These are phyloP conservation scores for Cladosporium sp. DNA, from an alignment of 2,329 filamentous ascomycete genomes.

Conservation along the genomic window DNA sequence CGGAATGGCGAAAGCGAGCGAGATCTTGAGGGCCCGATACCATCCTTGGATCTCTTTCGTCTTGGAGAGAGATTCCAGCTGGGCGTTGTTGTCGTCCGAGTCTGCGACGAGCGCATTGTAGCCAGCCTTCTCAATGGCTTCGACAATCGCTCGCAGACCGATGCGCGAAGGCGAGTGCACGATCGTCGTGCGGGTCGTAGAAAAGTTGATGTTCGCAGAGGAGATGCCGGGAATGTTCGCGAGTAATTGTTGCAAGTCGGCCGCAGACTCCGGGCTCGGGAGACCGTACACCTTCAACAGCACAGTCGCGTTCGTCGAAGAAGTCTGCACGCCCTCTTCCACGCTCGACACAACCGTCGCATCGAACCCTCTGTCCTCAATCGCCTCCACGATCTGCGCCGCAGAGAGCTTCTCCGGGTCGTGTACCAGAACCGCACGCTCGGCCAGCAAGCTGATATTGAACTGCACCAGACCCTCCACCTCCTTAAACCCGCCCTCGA, in stretches of 20 bases:
- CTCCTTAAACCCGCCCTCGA: slow-evolving; percentile 73
- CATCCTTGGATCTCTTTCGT: slow-evolving; percentile 95
- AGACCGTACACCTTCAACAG: slow-evolving; percentile 82
- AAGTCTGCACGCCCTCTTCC: slow-evolving; percentile 53
- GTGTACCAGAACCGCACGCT: slow-evolving; percentile 83
- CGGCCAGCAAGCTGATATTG: slow-evolving; percentile 90
- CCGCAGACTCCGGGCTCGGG: slow-evolving; percentile 64
- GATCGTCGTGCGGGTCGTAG: slow-evolving; percentile 68
- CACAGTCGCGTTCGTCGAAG: slow-evolving; percentile 51
- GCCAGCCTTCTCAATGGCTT: slow-evolving; percentile 71
- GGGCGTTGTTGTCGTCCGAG: slow-evolving; percentile 90
- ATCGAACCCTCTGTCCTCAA: slow-evolving; percentile 87
- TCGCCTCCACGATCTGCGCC: slow-evolving; percentile 70
- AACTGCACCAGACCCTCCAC: slow-evolving; percentile 77
- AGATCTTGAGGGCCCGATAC: slow-evolving; percentile 72
- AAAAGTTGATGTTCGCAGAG: slow-evolving; percentile 66
- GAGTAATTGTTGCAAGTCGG: slow-evolving; percentile 63
- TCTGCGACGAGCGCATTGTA: slow-evolving; percentile 88
- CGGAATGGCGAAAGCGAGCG: slow-evolving; percentile 74
- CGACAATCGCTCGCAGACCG: slow-evolving; percentile 77
- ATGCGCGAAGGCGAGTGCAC: slow-evolving; percentile 64
- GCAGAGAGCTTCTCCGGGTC: slow-evolving; percentile 64
- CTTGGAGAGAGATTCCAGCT: slow-evolving; percentile 91
- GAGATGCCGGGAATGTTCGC: slow-evolving; percentile 61
- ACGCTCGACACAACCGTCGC: slow-evolving; percentile 70